Evolutionary conservation across 164 flowering plant genomes (phyloP).

Genomic region (Stephania yunnanensis): DNA sequence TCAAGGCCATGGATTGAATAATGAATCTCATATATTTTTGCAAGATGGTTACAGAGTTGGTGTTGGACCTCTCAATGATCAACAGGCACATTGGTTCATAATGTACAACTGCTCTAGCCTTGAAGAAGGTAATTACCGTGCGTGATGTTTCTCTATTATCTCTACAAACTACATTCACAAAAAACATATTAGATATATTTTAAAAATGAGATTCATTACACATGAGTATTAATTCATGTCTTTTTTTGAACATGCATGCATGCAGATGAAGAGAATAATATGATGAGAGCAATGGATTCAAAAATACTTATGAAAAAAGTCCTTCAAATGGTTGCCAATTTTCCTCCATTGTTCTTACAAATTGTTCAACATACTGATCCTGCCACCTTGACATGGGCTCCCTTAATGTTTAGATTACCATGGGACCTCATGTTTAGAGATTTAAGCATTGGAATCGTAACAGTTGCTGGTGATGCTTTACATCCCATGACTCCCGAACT

Average conservation of each 20-base stretch:
- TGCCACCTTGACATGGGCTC: conserved; percentile 21
- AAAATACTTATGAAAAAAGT: conserved; percentile 16
- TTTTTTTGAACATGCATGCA: too few species aligned
- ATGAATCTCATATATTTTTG: conserved; percentile 26
- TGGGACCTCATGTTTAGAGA: background rate
- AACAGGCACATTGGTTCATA: conserved; percentile 37
- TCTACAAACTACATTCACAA: too few species aligned
- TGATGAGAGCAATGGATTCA: conserved; percentile 3
- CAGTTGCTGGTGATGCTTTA: conserved; percentile 15
- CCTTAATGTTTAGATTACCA: conserved; percentile 20
- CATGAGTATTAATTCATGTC: too few species aligned
- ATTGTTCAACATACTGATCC: conserved; percentile 19
- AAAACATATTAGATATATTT: too few species aligned
- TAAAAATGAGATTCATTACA: too few species aligned
- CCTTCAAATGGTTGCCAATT: conserved; percentile 11
- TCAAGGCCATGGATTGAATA: conserved; percentile 37
- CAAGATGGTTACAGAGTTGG: conserved; percentile 28
- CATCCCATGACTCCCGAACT: conserved; percentile 27
- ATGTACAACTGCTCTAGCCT: conserved; percentile 4
- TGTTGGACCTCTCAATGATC: conserved; percentile 27
- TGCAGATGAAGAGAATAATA: conserved; percentile 7
- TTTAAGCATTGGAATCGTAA: background rate
- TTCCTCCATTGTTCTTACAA: conserved; percentile 18
- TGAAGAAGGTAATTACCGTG: background rate
- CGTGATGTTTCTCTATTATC: too few species aligned